phyloP scores from a whole-genome alignment of 352 stramenopile species.

The Phytopythium kandeliae region DNA sequence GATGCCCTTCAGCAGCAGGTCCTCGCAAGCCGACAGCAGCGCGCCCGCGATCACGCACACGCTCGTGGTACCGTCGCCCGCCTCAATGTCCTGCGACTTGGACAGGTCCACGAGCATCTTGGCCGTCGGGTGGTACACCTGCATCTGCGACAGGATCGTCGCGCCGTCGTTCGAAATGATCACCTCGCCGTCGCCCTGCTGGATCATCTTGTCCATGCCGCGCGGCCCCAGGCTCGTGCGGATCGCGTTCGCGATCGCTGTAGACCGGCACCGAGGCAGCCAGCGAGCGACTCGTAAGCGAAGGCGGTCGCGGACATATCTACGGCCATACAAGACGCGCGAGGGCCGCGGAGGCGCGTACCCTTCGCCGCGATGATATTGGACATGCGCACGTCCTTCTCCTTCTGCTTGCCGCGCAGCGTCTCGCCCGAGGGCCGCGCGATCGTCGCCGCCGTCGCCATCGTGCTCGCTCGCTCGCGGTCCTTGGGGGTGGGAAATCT shows the following conservation, averaged over 20 bases:
- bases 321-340: neutral
- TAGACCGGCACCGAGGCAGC: too few species aligned
- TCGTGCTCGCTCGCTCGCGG: neutral
- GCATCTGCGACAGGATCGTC: constrained; percentile 99
- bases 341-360: constrained; percentile 16
- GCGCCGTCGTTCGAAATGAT: constrained; percentile 99
- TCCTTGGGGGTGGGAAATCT: neutral
- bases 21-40: constrained; percentile 94
- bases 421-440: constrained; percentile 67
- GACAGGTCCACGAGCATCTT: constrained; percentile 99
- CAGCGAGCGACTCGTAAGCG: too few species aligned
- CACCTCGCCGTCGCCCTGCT: constrained; percentile 96
- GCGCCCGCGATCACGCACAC: constrained; percentile 98
- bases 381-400: constrained; percentile 97
- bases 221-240: constrained; percentile 96
- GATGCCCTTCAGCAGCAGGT: constrained; percentile 93
- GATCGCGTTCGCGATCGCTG: constrained; percentile 97
- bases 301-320: neutral
- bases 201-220: constrained; percentile 99
- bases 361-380: constrained; percentile 99
- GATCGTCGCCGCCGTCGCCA: constrained; percentile 41
- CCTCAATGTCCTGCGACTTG: constrained; percentile 99
- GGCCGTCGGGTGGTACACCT: constrained; percentile 97
- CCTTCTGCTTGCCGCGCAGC: constrained; percentile 90
- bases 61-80: constrained; percentile 96